phyloP scores from a whole-genome alignment of 148 eudicot species.

The Heliamphora exappendiculata region DNA sequence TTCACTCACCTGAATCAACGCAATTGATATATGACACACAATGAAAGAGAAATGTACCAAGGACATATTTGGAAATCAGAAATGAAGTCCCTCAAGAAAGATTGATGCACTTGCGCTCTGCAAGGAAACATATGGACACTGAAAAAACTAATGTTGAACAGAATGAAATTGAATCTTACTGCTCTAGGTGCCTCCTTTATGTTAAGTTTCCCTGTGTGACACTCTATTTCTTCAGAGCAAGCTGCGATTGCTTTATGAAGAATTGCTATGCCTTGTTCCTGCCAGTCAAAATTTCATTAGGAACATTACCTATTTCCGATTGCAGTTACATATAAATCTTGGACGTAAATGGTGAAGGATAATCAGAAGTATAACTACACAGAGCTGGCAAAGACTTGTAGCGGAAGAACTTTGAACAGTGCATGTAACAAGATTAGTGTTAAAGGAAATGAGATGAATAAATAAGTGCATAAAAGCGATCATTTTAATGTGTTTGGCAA shows the following conservation, averaged over 20 bases:
- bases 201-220: conserved; percentile 75
- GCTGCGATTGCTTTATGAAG: conserved; percentile 75
- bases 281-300: not conserved
- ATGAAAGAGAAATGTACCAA: not conserved
- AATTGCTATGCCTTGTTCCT: conserved; percentile 89
- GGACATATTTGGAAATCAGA: not conserved
- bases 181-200: conserved; percentile 93
- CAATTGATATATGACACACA: too few species aligned
- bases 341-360: not conserved
- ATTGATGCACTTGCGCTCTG: too few species aligned
- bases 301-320: not conserved
- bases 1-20: conserved; percentile 13
- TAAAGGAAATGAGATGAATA: not conserved
- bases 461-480: not conserved
- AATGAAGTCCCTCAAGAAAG: not conserved
- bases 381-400: not conserved
- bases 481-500: not conserved
- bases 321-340: conserved; percentile 1
- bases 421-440: not conserved
- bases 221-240: conserved; percentile 69
- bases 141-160: not conserved
- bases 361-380: too few species aligned
- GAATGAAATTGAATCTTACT: conserved; percentile 30
- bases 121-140: not conserved
- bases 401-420: not conserved